These are phyloP conservation scores for Fusarium duplospermum DNA, from an alignment of 2,329 filamentous ascomycete species.

Conservation along the genomic window DNA sequence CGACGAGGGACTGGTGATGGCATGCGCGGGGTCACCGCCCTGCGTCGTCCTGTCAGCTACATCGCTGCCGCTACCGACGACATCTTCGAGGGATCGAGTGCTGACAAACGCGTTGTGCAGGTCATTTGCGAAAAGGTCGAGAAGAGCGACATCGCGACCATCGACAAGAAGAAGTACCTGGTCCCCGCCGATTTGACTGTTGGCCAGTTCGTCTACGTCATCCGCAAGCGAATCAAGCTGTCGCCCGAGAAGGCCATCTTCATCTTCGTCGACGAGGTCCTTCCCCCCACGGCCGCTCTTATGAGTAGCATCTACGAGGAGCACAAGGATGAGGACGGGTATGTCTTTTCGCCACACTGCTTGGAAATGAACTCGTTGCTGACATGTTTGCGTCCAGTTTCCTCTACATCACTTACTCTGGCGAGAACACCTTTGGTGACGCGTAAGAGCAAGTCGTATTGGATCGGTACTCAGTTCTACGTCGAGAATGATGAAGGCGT, in stretches of 20 bases:
- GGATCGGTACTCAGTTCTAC: constrained; percentile 33
- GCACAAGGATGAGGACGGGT: constrained; percentile 88
- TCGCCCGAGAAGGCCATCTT: constrained; percentile 99
- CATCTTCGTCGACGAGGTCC: constrained; percentile 99
- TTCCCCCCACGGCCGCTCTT: constrained; percentile 94
- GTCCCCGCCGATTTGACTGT: constrained; percentile 98
- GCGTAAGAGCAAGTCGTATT: constrained; percentile 39
- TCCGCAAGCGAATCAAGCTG: constrained; percentile 99
- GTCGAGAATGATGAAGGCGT: constrained; percentile 50
- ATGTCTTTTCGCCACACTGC: constrained; percentile 44
- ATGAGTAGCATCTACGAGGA: constrained; percentile 99
- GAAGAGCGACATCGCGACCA: constrained; percentile 98
- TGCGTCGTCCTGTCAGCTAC: not conserved
- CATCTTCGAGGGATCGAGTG: not conserved
- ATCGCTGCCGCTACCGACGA: not conserved
- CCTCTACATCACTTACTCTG: constrained; percentile 99
- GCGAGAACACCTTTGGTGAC: constrained; percentile 96
- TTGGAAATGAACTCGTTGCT: constrained; percentile 13
- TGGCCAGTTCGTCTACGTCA: constrained; percentile 99
- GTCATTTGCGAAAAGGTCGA: constrained; percentile 99
- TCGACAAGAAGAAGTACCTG: constrained; percentile 99
- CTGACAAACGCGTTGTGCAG: constrained; percentile 57
- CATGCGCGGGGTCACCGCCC: constrained; percentile 37
- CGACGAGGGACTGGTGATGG: constrained; percentile 5
- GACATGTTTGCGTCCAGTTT: constrained; percentile 68